Evolutionary conservation across 164 flowering plant genomes (phyloP), one percentile per base, ranked within the genome.

Genomic region (Aristolochia contorta): DNA sequence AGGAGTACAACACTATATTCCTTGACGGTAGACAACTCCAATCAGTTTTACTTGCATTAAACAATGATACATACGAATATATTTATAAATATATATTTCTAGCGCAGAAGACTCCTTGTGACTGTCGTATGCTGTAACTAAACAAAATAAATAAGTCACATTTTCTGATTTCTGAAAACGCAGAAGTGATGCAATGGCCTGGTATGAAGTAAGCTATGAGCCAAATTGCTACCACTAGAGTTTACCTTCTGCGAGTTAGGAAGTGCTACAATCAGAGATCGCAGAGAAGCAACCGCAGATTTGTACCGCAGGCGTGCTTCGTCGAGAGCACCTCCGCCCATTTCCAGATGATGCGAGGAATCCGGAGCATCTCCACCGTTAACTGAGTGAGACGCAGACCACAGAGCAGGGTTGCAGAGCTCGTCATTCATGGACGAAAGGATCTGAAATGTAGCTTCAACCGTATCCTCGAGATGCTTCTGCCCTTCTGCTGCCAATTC

Each of bases 371-470:
- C 71, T 15, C 50, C 60, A 18, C 61, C 61, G 58, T 25, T 65
- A 18, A 67, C 10, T 0, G 58, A 19, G 41, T 74, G 15, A 2
- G 82, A 50, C n/a, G 82, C 73, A 48, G 94, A 69, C 97, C 97
- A 90, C 27, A 85, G 66, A 16, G 75, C 27, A 2, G 97, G 91
- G 62, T 87, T 83, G 72, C 95, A 90, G 58, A 90, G 95, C 82
- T 90, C 95, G 59, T 87, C 91, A 72, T 90, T 84, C 93, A 90
- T 90, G 74, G 93, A 77, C 16, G 82, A 77, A 21, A 83, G 80
- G 71, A 88, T 88, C 74, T 79, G 80, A 62, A 70, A 86, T 6
- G 92, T 90, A 4, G 92, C 74, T 62, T 80, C 77, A 9, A 88
- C 77, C 19, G 92, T 88, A 12, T 81, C 90, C 69, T 86, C 83